A percentile compares a stretch with the other conserved stretches of the same genome.
Evolutionary conservation across 345 rosid genomes (phyloP).

Genomic region (Corchorus olitorius): DNA sequence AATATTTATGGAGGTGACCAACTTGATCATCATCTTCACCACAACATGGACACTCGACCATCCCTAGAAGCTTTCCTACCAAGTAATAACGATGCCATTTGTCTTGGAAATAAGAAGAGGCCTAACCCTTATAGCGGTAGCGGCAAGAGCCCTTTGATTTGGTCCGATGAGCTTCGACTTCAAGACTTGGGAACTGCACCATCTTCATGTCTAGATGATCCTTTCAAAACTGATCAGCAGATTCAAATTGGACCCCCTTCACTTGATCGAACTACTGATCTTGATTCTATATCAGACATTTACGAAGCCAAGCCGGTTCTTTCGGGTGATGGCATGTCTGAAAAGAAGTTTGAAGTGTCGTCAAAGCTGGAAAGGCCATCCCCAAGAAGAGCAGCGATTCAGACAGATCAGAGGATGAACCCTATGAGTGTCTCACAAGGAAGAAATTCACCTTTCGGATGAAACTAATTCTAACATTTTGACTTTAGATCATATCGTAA

Average conservation of each 20-base stretch:
- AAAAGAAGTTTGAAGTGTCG: conserved; percentile 46
- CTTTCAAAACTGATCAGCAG: conserved; percentile 37
- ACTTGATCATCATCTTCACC: conserved; percentile 45
- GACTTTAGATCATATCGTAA: conserved; percentile 5
- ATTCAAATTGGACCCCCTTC: conserved; percentile 58
- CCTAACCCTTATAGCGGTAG: conserved; percentile 54
- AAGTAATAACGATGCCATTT: conserved; percentile 39
- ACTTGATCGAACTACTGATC: conserved; percentile 44
- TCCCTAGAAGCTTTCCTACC: conserved; percentile 50
- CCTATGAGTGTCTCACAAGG: conserved; percentile 59
- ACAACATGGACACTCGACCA: conserved; percentile 59
- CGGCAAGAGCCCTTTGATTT: conserved; percentile 70
- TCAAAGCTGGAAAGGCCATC: conserved; percentile 69
- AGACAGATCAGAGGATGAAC: conserved; percentile 44
- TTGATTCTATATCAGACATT: conserved; percentile 72
- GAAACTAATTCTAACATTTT: conserved; percentile 20
- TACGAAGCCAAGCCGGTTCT: conserved; percentile 71
- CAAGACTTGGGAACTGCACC: conserved; percentile 51
- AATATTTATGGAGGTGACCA: conserved; percentile 74
- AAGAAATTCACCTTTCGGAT: conserved; percentile 65
- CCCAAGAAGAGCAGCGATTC: conserved; percentile 60
- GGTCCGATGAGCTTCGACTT: conserved; percentile 78
- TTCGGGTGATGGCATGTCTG: conserved; percentile 51
- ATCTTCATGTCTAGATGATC: conserved; percentile 32
- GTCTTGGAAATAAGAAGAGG: conserved; percentile 67